Evolutionary conservation across 2,329 filamentous ascomycete species (phyloP).

Genomic region (Scedosporium apiospermum): DNA sequence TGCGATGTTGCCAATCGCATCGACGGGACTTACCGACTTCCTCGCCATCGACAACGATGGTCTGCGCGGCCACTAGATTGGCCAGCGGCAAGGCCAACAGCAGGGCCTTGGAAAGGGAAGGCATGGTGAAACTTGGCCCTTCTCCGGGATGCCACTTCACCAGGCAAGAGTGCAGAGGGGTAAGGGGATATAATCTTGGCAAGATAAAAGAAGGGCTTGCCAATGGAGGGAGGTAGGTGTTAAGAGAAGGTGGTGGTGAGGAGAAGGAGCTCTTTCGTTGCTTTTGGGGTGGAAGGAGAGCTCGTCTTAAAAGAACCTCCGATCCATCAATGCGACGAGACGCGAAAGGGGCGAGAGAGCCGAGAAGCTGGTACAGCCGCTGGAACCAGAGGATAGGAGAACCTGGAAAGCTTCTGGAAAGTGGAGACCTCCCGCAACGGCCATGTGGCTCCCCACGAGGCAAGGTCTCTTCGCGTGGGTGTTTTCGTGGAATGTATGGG

Average conservation of each 20-base stretch:
- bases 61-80: slow-evolving; percentile 1
- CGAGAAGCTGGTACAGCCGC: not conserved
- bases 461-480: not conserved
- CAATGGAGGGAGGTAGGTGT: not conserved
- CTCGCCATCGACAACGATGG: not conserved
- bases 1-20: no score
- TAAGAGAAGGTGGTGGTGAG: not conserved
- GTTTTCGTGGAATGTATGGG: not conserved
- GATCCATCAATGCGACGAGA: not conserved
- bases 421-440: not conserved
- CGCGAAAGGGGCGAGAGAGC: not conserved
- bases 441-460: not conserved
- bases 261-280: not conserved
- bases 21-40: not conserved
- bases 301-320: not conserved
- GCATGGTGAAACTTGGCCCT: not conserved
- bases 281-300: not conserved
- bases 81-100: slow-evolving; percentile 2
- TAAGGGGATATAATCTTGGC: not conserved
- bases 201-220: slow-evolving; percentile 6
- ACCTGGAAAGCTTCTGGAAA: not conserved
- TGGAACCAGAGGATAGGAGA: no score
- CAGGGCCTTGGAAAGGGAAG: not conserved
- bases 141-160: not conserved
- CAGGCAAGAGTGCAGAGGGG: not conserved